Conservation (phyloP, 1,139 yeast genomes). For the Taphrina communis region DNA sequence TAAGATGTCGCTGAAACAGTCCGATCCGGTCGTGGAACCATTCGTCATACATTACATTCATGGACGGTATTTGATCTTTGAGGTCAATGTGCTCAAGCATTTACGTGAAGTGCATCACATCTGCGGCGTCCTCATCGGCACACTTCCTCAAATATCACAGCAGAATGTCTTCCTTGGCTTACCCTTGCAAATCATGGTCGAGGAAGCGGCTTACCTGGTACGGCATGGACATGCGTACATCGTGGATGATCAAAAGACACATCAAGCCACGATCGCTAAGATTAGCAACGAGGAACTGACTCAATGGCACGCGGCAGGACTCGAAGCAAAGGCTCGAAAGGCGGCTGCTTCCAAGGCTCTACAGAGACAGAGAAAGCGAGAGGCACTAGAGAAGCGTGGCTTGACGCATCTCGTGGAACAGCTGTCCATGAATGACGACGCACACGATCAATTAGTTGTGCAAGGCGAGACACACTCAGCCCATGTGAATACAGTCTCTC, state of each 20-base stretch:
- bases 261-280: conserved; percentile 47
- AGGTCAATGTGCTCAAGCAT: conserved; percentile 50
- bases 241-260: conserved; percentile 51
- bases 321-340: neutral
- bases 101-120: conserved; percentile 63
- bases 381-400: conserved; percentile 16
- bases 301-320: neutral
- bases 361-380: conserved; percentile 27
- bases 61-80: conserved; percentile 24
- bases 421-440: neutral
- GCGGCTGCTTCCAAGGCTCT: neutral
- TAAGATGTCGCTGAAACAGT: too few species aligned
- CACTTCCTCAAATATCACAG: conserved; percentile 86
- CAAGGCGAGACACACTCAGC: conserved; percentile 1
- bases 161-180: conserved; percentile 84
- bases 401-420: conserved; percentile 26
- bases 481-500: conserved; percentile 24
- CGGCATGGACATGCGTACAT: conserved; percentile 52
- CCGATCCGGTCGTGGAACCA: neutral
- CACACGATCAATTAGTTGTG: neutral
- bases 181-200: conserved; percentile 74
- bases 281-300: neutral
- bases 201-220: conserved; percentile 74
- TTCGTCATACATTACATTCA: conserved; percentile 21
- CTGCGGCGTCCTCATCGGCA: conserved; percentile 79